Evolutionary conservation across 1,139 yeast species (phyloP).

Genomic region (Yamadazyma diospyri): DNA sequence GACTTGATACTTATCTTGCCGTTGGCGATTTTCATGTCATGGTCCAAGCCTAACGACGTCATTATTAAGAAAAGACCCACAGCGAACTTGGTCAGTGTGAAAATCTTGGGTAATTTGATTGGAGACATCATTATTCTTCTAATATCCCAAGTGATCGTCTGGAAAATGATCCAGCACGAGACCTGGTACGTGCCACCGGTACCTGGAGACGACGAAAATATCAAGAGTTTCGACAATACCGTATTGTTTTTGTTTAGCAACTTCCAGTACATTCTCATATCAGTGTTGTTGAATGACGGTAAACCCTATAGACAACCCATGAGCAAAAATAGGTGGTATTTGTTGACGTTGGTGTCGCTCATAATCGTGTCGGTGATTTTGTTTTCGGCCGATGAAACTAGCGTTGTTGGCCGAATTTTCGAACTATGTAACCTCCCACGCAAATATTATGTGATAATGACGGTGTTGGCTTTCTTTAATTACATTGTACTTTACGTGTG

Average conservation of each 20-base stretch:
- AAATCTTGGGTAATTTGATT: conserved; percentile 74
- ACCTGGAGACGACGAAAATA: conserved; percentile 83
- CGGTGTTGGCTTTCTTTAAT: conserved; percentile 48
- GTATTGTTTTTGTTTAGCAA: conserved; percentile 76
- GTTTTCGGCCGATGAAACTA: conserved; percentile 47
- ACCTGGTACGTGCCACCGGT: conserved; percentile 81
- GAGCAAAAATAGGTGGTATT: conserved; percentile 64
- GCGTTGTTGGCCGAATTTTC: conserved; percentile 63
- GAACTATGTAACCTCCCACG: conserved; percentile 64
- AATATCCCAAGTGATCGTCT: conserved; percentile 62
- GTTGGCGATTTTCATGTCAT: conserved; percentile 93
- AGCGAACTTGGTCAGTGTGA: conserved; percentile 88
- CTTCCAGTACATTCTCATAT: conserved; percentile 84
- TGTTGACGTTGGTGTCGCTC: conserved; percentile 55
- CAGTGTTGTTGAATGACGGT: conserved; percentile 80
- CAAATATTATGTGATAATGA: conserved; percentile 48
- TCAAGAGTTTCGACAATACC: conserved; percentile 86
- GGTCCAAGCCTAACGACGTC: conserved; percentile 76
- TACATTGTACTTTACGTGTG: conserved; percentile 39
- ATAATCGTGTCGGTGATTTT: conserved; percentile 44
- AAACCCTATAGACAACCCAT: conserved; percentile 92
- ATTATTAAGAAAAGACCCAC: conserved; percentile 79
- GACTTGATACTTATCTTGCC: conserved; percentile 89
- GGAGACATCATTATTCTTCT: conserved; percentile 66
- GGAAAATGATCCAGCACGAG: conserved; percentile 56